These are phyloP conservation scores for Macrolepiota dolichaula DNA, from an alignment of 768 basidiomycete genomes.

Conservation along the genomic window DNA sequence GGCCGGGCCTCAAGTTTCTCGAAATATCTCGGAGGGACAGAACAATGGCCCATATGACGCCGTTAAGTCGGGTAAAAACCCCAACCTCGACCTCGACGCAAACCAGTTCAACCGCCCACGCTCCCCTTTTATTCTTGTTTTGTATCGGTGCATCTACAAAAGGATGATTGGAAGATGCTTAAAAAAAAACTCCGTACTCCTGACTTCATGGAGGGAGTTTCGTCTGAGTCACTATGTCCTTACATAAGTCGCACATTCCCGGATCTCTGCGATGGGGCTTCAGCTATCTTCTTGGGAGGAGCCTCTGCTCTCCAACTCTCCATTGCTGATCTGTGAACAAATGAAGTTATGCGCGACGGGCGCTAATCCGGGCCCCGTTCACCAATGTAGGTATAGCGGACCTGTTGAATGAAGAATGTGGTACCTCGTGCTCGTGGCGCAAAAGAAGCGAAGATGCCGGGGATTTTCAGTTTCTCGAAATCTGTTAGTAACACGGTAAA, in stretches of 20 bases:
- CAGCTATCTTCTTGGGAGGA: not conserved
- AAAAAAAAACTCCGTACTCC: not conserved
- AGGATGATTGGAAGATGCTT: not conserved
- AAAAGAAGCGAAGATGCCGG: not conserved
- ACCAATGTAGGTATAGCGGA: not conserved
- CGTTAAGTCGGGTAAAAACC: not conserved
- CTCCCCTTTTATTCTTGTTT: not conserved
- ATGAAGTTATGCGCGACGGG: not conserved
- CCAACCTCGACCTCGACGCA: not conserved
- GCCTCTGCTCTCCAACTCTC: not conserved
- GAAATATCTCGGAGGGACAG: not conserved
- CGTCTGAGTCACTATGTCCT: not conserved
- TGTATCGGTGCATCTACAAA: not conserved
- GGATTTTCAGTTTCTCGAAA: not conserved
- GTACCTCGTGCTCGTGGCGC: not conserved
- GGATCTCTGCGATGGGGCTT: not conserved
- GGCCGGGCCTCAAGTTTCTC: not conserved
- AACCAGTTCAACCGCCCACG: constrained; percentile 4
- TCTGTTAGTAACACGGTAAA: not conserved
- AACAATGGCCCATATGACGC: not conserved
- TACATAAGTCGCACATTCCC: not conserved
- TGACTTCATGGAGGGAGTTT: not conserved
- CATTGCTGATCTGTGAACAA: not conserved
- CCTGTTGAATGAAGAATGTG: not conserved
- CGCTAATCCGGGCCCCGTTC: not conserved